A percentile compares a stretch with the other conserved stretches of the same genome.
These are phyloP conservation scores for Suillus clintonianus DNA, from an alignment of 768 basidiomycete genomes.

Conservation along the genomic window DNA sequence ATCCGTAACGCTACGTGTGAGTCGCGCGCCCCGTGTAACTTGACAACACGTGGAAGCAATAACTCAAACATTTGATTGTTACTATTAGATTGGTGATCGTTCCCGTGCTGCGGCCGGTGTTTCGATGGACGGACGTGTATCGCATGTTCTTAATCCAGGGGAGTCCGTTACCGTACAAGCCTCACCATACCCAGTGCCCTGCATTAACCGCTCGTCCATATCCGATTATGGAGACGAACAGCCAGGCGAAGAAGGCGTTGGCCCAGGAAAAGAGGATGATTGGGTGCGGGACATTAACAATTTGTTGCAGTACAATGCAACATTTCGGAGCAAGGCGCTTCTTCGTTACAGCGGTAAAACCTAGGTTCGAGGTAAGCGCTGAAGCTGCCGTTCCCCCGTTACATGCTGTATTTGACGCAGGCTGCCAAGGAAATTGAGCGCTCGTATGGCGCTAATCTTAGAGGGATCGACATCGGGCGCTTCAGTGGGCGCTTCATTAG, in stretches of 20 bases:
- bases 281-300: conserved; percentile 99
- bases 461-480: too few species aligned
- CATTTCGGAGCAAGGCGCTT: conserved; percentile 89
- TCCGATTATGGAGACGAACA: conserved; percentile 47
- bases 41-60: conserved; percentile 3
- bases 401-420: not conserved
- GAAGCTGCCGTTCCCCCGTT: not conserved
- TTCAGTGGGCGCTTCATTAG: too few species aligned
- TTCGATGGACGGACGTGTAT: conserved; percentile 91
- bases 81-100: conserved; percentile 72
- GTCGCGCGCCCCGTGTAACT: conserved; percentile 22
- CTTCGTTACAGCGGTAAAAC: conserved; percentile 63
- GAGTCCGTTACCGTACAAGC: conserved; percentile 85
- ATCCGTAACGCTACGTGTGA: conserved; percentile 69
- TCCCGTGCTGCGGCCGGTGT: conserved; percentile 87
- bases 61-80: conserved; percentile 4
- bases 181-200: conserved; percentile 89
- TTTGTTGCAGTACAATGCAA: conserved; percentile 90
- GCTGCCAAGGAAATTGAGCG: not conserved
- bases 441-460: not conserved
- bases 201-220: conserved; percentile 85
- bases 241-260: conserved; percentile 62
- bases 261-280: conserved; percentile 83
- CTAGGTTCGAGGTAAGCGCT: not conserved
- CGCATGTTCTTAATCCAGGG: conserved; percentile 78